Base-by-base conservation (phyloP, 208 protist species). In the Leishmania mexicana region DNA sequence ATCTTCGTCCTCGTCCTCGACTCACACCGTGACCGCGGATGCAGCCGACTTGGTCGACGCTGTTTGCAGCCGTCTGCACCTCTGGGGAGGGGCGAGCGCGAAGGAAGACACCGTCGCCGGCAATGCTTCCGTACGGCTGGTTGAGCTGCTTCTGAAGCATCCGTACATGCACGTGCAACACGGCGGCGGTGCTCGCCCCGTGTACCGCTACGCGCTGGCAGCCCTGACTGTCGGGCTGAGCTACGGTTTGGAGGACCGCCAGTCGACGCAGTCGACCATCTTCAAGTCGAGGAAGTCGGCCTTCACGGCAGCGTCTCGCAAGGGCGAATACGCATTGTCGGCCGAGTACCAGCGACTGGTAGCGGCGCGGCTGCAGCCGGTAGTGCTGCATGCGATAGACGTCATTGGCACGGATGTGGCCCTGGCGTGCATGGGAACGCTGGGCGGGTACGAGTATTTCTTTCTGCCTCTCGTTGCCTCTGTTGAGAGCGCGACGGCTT, bases 361-460 rank as follows among this genome's bases (percentile, higher is more conserved):
- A 21, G 90, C 92, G 3, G 47, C 74, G 40, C 47, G 71, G 19
- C 75, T 95, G 68, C 82, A 80, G 17, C 80, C 91, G 1, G 38
- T 79, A 7, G 53, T 97, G 47, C 78, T 95, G n/a, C 75, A 67
- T 35, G 88, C 83, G 28, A 68, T 94, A 76, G 78, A 78, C 31
- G 45, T 75, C 60, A 85, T 97, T 31, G 94, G 94, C 60, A 78
- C 75, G 2, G 93, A 97, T 72, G 89, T 94, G 19, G 85, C 88
- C n/a, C 62, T 68, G n/a, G 75, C 93, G 21, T 93, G 93, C 67
- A 83, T 92, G 28, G 81, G 81, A 49, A 97, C 94, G 19, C 45
- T 89, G 17, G 94, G 94, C 64, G 94, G 94, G 51, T 97, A 94
- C 81, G 78, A 92, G 62, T 89, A 91, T 71, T 79, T 97, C 53